Percentiles rank a stretch among this genome's conserved stretches.
These are phyloP conservation scores for Dactylellina drechsleri DNA, from an alignment of 2,329 filamentous ascomycete genomes.

Conservation along the genomic window DNA sequence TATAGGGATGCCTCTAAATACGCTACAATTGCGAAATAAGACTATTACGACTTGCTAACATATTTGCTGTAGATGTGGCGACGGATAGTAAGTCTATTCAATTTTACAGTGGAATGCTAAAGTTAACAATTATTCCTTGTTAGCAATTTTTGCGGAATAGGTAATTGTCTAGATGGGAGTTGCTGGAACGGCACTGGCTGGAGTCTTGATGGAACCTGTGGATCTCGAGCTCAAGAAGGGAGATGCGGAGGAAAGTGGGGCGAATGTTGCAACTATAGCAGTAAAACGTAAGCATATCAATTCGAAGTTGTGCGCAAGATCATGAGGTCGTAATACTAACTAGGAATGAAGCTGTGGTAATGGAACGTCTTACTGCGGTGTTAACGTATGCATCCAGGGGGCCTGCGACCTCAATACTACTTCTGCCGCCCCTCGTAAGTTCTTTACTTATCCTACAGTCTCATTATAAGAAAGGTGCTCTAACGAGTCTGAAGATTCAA, in stretches of 20 bases:
- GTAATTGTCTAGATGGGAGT: conserved; percentile 13
- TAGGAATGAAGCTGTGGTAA: conserved; percentile 7
- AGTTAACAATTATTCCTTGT: neutral
- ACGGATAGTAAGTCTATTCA: conserved; percentile 8
- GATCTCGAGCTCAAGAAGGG: conserved; percentile 8
- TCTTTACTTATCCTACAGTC: no score
- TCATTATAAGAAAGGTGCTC: no score
- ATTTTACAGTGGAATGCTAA: neutral
- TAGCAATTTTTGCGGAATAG: conserved; percentile 15
- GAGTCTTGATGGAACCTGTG: conserved; percentile 11
- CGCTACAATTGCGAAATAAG: neutral
- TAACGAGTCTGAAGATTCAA: no score
- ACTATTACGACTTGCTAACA: neutral
- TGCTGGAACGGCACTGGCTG: conserved; percentile 6
- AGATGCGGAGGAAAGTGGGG: conserved; percentile 20
- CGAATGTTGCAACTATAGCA: conserved; percentile 8
- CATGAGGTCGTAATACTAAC: neutral
- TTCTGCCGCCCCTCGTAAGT: neutral
- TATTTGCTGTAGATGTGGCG: conserved; percentile 7
- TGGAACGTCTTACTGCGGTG: conserved; percentile 8
- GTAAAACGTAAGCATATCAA: no score
- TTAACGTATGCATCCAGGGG: conserved; percentile 13
- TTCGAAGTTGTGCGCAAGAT: no score
- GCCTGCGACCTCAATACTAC: conserved; percentile 3
- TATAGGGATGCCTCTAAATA: neutral